phyloP scores from a whole-genome alignment of 192 early-diverging fungal species.

The Dissophora ornata region DNA sequence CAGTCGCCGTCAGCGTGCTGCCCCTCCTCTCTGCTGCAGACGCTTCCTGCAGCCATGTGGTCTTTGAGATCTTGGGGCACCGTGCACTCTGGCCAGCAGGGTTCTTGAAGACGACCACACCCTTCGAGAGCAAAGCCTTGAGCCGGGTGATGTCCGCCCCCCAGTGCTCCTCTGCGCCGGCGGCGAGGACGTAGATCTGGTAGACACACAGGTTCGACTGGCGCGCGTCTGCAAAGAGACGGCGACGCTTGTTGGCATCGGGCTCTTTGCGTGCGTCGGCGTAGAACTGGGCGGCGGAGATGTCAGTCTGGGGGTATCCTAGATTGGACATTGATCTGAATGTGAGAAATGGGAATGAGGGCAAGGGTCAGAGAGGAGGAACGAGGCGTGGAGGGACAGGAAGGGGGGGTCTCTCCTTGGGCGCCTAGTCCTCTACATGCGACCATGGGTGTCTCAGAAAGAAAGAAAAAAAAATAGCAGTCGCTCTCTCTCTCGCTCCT shows the following conservation, averaged over 20 bases:
- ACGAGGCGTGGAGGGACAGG: neutral
- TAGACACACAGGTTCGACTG: slow-evolving; percentile 29
- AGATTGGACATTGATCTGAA: slow-evolving; percentile 5
- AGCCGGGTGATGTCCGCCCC: neutral
- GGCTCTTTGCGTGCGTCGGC: neutral
- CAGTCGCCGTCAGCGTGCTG: neutral
- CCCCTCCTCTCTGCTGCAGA: neutral
- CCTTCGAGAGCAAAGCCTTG: slow-evolving; percentile 10
- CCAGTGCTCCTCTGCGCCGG: slow-evolving; percentile 23
- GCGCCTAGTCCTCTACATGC: too few relatives aligned
- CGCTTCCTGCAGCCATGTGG: slow-evolving; percentile 8
- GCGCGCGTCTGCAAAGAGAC: slow-evolving; percentile 45
- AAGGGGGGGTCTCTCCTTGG: too few relatives aligned
- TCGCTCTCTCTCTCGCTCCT: too few relatives aligned
- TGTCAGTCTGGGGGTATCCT: slow-evolving; percentile 3
- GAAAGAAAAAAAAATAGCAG: too few relatives aligned
- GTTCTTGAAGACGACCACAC: slow-evolving; percentile 22
- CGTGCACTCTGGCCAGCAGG: slow-evolving; percentile 16
- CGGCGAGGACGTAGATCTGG: slow-evolving; percentile 31
- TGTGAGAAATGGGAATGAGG: neutral
- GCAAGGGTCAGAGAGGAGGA: neutral
- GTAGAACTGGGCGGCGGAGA: slow-evolving; percentile 11
- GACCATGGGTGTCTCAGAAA: too few relatives aligned
- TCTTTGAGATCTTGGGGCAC: slow-evolving; percentile 10
- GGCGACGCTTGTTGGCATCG: slow-evolving; percentile 20